Percentiles rank a stretch among this genome's conserved stretches.
Conservation (phyloP, 371 early-diverging fungal genomes). For the Mycotypha africana region DNA sequence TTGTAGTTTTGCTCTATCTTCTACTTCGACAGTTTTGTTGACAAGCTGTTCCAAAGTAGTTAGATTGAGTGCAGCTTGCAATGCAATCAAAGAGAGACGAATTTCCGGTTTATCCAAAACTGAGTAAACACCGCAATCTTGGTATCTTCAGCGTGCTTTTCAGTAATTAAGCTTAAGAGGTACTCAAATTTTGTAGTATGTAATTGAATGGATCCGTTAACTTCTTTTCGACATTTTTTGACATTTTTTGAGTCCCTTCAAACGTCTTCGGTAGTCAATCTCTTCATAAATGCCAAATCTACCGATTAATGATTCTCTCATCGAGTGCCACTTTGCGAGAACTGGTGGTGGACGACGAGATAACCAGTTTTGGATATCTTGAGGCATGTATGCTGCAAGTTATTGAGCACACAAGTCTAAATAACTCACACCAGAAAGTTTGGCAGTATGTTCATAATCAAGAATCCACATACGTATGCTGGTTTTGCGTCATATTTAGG, state of each 20-base stretch:
- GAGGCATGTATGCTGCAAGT: not conserved
- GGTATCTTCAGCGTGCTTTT: not conserved
- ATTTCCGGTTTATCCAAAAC: slow-evolving; percentile 1
- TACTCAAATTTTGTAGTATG: slow-evolving; percentile 3
- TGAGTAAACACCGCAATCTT: slow-evolving; percentile 1
- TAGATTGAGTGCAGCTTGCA: not conserved
- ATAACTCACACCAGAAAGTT: not conserved
- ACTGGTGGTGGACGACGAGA: not conserved
- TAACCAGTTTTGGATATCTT: slow-evolving; percentile 2
- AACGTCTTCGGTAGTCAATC: not conserved
- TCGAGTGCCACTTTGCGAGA: not conserved
- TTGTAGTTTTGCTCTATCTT: slow-evolving; percentile 1
- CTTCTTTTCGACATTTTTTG: not conserved
- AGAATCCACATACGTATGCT: slow-evolving; percentile 1
- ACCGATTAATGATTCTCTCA: not conserved
- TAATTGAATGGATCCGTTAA: slow-evolving; percentile 1
- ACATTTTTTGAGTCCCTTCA: not conserved
- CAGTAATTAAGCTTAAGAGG: not conserved
- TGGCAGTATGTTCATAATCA: not conserved
- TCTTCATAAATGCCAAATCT: slow-evolving; percentile 3
- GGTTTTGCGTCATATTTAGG: not conserved
- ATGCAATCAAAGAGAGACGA: not conserved
- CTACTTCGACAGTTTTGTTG: slow-evolving; percentile 1
- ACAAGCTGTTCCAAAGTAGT: not conserved
- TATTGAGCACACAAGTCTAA: not conserved